A percentile compares a stretch with the other conserved stretches of the same genome.
Conservation (phyloP, 306 rosid species). For the Mucuna pruriens region DNA sequence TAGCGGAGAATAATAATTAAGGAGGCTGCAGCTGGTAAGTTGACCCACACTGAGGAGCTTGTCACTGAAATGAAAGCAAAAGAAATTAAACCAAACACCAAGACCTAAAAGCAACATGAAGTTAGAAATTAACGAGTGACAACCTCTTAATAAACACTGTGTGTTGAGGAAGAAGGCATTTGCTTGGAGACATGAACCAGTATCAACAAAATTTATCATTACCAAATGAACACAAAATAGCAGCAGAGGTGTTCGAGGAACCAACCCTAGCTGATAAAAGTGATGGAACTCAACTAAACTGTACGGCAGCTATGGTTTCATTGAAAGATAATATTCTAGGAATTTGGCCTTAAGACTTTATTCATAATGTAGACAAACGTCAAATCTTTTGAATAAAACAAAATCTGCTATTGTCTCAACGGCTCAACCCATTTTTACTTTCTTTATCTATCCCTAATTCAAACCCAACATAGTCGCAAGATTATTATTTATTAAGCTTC, state of each 20-base stretch:
- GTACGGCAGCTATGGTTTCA: conserved; percentile 18
- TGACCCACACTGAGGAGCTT: conserved; percentile 96
- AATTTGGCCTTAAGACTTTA: background rate
- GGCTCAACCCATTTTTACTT: background rate
- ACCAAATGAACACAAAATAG: background rate
- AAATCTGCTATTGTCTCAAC: background rate
- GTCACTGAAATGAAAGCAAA: conserved; percentile 76
- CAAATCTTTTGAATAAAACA: conserved; percentile 11
- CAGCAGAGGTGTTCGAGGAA: conserved; percentile 4
- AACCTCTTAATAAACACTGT: conserved; percentile 17
- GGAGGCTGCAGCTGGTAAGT: conserved; percentile 93
- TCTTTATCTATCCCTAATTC: background rate
- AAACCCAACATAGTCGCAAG: background rate
- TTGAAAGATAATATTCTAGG: conserved; percentile 6
- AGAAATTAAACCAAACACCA: conserved; percentile 42
- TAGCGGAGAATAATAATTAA: conserved; percentile 76
- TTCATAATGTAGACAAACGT: conserved; percentile 25
- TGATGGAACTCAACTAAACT: conserved; percentile 33
- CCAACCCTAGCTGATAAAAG: conserved; percentile 28
- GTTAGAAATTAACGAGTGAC: conserved; percentile 22
- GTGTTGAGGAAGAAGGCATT: background rate
- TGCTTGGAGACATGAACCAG: conserved; percentile 27
- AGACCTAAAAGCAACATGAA: conserved; percentile 26
- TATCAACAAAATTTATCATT: background rate
- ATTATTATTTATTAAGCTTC: conserved; percentile 17